These are phyloP conservation scores for Silene noctiflora DNA, from an alignment of 179 eudicot species.

Conservation along the genomic window DNA sequence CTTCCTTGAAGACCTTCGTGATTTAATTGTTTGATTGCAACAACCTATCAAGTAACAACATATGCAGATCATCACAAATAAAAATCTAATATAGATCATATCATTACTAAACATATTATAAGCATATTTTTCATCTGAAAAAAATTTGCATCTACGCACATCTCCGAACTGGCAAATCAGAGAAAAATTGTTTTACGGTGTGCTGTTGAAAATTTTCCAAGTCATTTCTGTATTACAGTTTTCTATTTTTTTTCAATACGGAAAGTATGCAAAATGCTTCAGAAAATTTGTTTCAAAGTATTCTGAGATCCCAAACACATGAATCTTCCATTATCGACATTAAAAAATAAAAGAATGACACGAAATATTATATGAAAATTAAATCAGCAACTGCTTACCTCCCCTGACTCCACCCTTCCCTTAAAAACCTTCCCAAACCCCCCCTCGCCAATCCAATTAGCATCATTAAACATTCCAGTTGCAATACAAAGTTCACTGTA, in stretches of 20 bases:
- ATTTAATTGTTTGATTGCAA: slow-evolving; percentile 56
- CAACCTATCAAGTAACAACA: slow-evolving; percentile 35
- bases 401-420: slow-evolving; percentile 60
- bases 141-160: not conserved
- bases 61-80: not conserved
- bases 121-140: not conserved
- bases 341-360: not conserved
- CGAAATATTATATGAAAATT: not conserved
- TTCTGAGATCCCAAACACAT: not conserved
- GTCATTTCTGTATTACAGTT: not conserved
- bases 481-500: slow-evolving; percentile 63
- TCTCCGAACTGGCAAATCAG: not conserved
- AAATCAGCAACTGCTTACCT: slow-evolving; percentile 28
- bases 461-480: slow-evolving; percentile 60
- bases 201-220: not conserved
- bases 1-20: slow-evolving; percentile 57
- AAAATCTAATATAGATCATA: slow-evolving; percentile 3
- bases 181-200: not conserved
- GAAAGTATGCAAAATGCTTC: not conserved
- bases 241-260: not conserved
- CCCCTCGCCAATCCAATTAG: slow-evolving; percentile 78
- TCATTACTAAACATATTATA: not conserved
- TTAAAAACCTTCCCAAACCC: slow-evolving; percentile 90
- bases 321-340: not conserved
- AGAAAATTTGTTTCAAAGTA: not conserved